Evolutionary conservation across 805 yeast species (phyloP), one percentile per base, ranked within the genome.

Genomic region (Zygoascus ofunaensis): DNA sequence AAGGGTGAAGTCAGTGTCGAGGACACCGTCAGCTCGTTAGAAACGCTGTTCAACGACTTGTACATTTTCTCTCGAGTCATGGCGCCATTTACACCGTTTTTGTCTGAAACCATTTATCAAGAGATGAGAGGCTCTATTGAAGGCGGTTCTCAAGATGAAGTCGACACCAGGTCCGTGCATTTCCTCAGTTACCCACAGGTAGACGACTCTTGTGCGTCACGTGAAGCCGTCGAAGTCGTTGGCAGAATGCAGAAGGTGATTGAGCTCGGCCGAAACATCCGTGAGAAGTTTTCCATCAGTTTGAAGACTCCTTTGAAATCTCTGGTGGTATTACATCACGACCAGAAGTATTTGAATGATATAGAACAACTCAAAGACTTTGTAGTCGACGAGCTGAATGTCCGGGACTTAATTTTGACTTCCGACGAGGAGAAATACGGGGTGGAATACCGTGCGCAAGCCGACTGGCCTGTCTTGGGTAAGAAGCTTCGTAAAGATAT

Each of bases 381-480:
- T 67, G 81, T 92, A 55, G 64, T 76, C 46, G 97, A 90, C 58
- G 98, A 92, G 70, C 77, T 92, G 65, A 92, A 92, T 61, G 83
- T 92, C 49, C 83, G 95, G 65, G 92, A 85, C 55, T 63, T 92
- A 44, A 70, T 86, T 56, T 81, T 92, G 57, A 87, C 97, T 18
- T 73, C 84, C 20, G 96, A 92, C 61, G 99, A 92, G 70, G 80
- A 73, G 55, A 80, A 82, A 60, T 90, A 89, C 62, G 92, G 89
- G 57, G 97, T 92, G 49, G 84, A 82, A 62, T 90, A 89, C 72
- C 78, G 76, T 52, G 97, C 90, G 36, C 94, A 85, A 64, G 98
- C 98, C 40, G 99, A 92, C 71, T 92, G 99, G 98, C 95, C 97
- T 47, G 86, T 87, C 18, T 75, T 92, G 55, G 99, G 99, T 70